Evolutionary conservation across 106 monocot genomes (phyloP).

Genomic region (Dioscorea zingiberensis): DNA sequence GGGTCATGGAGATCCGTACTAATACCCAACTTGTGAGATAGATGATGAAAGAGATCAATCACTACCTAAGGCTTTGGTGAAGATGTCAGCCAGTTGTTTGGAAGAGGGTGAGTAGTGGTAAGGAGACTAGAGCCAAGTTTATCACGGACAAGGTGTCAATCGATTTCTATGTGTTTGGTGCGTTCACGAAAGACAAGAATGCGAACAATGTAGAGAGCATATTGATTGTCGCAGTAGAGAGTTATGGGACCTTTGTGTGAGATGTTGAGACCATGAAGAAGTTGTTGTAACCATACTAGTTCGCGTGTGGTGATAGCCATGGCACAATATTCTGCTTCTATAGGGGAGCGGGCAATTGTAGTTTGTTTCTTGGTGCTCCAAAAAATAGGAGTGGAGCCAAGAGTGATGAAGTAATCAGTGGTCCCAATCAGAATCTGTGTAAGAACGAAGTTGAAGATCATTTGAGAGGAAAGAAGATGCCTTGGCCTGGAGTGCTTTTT

Average conservation of each 20-base stretch:
- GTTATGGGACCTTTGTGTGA: not conserved
- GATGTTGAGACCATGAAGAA: not conserved
- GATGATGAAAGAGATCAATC: not conserved
- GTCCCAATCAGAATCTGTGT: no score
- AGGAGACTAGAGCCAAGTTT: not conserved
- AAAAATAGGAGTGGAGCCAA: no score
- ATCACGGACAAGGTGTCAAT: conserved; percentile 3
- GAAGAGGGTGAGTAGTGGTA: no score
- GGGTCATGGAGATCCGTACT: conserved; percentile 1
- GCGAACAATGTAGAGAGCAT: not conserved
- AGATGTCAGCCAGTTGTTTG: not conserved
- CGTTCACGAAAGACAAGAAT: conserved; percentile 4
- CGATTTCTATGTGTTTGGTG: conserved; percentile 1
- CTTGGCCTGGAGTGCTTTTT: no score
- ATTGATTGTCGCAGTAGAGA: not conserved
- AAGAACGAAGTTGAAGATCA: no score
- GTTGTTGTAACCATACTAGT: not conserved
- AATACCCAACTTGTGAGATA: not conserved
- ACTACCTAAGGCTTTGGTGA: not conserved
- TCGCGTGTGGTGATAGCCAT: no score
- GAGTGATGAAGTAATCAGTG: no score
- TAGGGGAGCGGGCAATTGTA: no score
- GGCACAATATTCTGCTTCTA: no score
- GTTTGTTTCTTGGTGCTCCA: no score
- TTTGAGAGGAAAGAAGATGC: no score